Evolutionary conservation across 805 yeast genomes (phyloP), one percentile per base, ranked within the genome.

Genomic region (Pichia sporocuriosa): DNA sequence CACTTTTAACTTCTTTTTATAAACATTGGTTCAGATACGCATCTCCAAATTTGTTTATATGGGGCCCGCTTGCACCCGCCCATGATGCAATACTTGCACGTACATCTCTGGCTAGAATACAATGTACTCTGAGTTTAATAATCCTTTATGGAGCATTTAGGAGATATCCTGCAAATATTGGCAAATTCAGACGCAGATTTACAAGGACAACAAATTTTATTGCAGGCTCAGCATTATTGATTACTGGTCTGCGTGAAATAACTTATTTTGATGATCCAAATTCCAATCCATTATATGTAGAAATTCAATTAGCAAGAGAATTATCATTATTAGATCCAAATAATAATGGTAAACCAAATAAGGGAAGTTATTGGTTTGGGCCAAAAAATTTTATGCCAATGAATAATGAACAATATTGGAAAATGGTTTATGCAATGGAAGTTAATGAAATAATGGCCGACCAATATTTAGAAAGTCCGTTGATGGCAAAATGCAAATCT

Each of bases 311-410:
- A 20, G 62, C 62, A 7, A 44, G 57, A 32, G 43, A 45, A 28
- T 35, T 46, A 20, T 31, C 45, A 9, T 24, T 42, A 10, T 36
- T 47, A 17, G 37, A 53, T 73, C 22, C 49, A 51, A 29, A 61
- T 57, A 44, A 59, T 58, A 32, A 75, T 70, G 25, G 66, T 58
- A 36, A 21, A 23, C 28, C 29, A 5, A 37, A 39, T 21, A 56
- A 52, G 12, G 69, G 72, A 12, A 60, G 63, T 42, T 62, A 67
- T 57, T 75, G 76, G 77, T 67, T 58, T 48, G 81, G 81, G 0
- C 78, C 78, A 11, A 59, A 59, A 37, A 55, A 64, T 32, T 69
- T 63, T 54, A 58, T 53, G 47, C 79, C 80, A 2, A 71, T 75
- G 77, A 53, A 51, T 25, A 53, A 53, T 23, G 45, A 45, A 29